Conservation (phyloP, 2,329 filamentous ascomycete genomes). For the Aureobasidium mangrovei region DNA sequence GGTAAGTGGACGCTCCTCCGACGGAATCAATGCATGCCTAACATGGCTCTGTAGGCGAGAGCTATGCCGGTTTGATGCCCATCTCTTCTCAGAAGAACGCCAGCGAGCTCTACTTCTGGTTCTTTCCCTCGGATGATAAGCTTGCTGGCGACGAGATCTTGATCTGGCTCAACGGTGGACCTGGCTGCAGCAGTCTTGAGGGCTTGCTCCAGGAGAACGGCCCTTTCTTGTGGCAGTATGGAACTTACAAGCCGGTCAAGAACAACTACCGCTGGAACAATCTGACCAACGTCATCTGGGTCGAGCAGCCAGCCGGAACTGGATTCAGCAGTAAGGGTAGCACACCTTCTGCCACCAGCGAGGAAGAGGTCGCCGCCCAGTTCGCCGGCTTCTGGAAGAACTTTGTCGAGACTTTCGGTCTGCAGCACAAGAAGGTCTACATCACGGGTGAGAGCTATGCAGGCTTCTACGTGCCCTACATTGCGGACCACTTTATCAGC, state of each 20-base stretch:
- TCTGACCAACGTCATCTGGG: slow-evolving; percentile 35
- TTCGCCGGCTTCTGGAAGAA: slow-evolving; percentile 47
- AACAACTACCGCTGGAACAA: slow-evolving; percentile 38
- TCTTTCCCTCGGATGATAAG: slow-evolving; percentile 41
- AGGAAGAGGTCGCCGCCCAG: slow-evolving; percentile 38
- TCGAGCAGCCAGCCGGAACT: slow-evolving; percentile 37
- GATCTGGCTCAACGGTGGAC: slow-evolving; percentile 38
- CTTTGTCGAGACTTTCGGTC: slow-evolving; percentile 46
- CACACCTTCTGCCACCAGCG: slow-evolving; percentile 37
- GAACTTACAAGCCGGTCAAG: slow-evolving; percentile 33
- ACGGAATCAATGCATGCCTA: not conserved
- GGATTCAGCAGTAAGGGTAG: slow-evolving; percentile 32
- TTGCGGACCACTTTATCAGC: slow-evolving; percentile 64
- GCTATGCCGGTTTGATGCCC: slow-evolving; percentile 46
- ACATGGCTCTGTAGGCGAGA: slow-evolving; percentile 20
- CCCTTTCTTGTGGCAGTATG: slow-evolving; percentile 35
- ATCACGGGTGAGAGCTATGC: slow-evolving; percentile 66
- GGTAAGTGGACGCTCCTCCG: slow-evolving; percentile 41
- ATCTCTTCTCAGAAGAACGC: slow-evolving; percentile 41
- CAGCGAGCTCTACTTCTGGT: slow-evolving; percentile 45
- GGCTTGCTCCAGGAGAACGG: slow-evolving; percentile 43
- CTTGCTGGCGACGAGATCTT: slow-evolving; percentile 40
- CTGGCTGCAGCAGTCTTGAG: slow-evolving; percentile 38
- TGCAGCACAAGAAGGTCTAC: slow-evolving; percentile 53
- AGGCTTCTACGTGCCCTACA: slow-evolving; percentile 54